Base-by-base conservation (phyloP, 257 asterid species). In the Buddleja alternifolia region DNA sequence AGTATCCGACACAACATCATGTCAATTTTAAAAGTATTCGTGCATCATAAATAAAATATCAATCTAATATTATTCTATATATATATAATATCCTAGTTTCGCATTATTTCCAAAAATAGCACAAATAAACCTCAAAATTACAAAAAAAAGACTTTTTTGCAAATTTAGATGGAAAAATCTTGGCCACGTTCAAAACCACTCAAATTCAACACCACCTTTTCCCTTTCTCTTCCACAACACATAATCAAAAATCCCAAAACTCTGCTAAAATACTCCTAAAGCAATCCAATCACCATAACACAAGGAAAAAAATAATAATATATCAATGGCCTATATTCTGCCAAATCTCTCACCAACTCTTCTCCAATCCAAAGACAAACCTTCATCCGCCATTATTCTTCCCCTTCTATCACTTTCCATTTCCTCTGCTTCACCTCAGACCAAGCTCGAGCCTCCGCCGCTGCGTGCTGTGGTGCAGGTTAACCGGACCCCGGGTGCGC, bases 271-370 rank as follows among this genome's bases (percentile, higher is more conserved):
- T 10, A 20, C 12, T 67, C 29, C 17, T 39, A 37, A 37, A 37
- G 10, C 19, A 29, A n/a, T n/a, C n/a, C 48, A 46, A 66, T 66
- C 78, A 40, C 5, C 65, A 54, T 10, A 3, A 14, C 29, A 21
- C 71, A 50, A 39, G 6, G 42, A 52, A 42, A 25, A 66, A 23
- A 19, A 48, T 40, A 39, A 6, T 14, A 39, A 47, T 6, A 69
- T 69, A 60, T 56, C 69, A 70, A 85, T 85, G 96, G 95, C 96
- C 24, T 83, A 85, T 65, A 83, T 81, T 79, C 85, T 89, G 67
- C 95, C 92, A 71, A 87, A 83, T 76, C 84, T 87, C 44, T 77
- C 95, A 42, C 86, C 86, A 66, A 75, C 82, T 14, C 73, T 79
- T 32, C 76, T 73, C 63, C 84, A 76, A 58, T 67, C 80, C 52